Percentiles rank a stretch among this genome's conserved stretches.
Conservation (phyloP, 805 yeast genomes). For the Naumovozyma castellii region DNA sequence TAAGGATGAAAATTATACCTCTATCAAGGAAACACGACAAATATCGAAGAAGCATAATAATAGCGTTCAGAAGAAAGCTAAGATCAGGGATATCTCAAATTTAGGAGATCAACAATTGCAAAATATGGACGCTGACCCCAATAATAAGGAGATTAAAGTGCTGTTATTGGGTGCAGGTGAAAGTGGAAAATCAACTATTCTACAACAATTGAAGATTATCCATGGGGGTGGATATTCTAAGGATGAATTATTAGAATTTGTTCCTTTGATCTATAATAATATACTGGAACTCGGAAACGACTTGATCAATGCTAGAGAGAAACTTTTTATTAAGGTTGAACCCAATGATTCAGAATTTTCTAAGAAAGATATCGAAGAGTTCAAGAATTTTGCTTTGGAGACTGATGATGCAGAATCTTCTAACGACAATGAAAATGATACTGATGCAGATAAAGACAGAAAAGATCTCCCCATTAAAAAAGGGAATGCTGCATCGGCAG, state of each 20-base stretch:
- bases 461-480: neutral
- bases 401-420: neutral
- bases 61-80: neutral
- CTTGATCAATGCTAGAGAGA: constrained; percentile 55
- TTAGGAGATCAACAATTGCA: neutral
- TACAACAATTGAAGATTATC: constrained; percentile 31
- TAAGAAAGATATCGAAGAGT: constrained; percentile 9
- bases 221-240: constrained; percentile 29
- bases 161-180: constrained; percentile 75
- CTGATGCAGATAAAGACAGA: neutral
- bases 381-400: constrained; percentile 2
- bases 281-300: constrained; percentile 67
- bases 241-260: constrained; percentile 64
- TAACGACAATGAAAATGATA: neutral
- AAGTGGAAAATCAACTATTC: constrained; percentile 33
- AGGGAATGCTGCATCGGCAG: neutral
- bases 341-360: constrained; percentile 14
- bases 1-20: too few species aligned
- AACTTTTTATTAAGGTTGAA: constrained; percentile 32
- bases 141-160: constrained; percentile 39
- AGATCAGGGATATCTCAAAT: neutral
- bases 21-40: too few species aligned
- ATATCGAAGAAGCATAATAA: too few species aligned
- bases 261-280: constrained; percentile 71
- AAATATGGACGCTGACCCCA: neutral